Evolutionary conservation across 2,329 filamentous ascomycete species (phyloP), one percentile per base, ranked within the genome.

Genomic region (Lasiodiplodia citricola): DNA sequence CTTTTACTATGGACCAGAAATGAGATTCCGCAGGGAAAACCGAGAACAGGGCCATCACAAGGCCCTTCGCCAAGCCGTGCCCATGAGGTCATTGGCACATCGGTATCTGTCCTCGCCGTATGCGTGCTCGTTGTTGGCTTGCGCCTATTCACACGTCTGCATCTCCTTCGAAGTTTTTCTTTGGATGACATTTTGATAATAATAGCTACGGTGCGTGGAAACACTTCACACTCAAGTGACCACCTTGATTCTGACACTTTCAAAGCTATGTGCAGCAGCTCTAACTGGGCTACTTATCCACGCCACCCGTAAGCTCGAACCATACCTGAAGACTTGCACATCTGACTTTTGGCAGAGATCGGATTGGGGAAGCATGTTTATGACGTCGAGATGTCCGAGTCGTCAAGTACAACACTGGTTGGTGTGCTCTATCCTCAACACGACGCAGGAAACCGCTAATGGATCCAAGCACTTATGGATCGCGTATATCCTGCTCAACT

Each of bases 401-500:
- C 50, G 3, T 41, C 37, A 8, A 16, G 14, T 13, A 44, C 28
- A 38, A 31, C 23, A 2, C n/a, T 60, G 57, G 57, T 60, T 13
- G 7, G 57, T 25, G 35, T 3, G 14, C 52, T 18, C 11, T 13
- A 18, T 11, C 35, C 2, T 3, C 1, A 16, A 16, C n/a, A 47
- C 2, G 2, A 1, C 25, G n/a, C 11, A 10, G 16, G 11, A 1
- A 35, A 35, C 31, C 21, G 37, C 37, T 58, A 44, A 58, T 2
- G 1, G 2, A 10, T 10, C 23, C 57, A 31, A 60, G 57, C 51
- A 68, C 21, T n/a, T 63, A 11, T 57, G 57, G 16, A 57, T 38
- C 21, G 66, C n/a, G 0, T 68, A 65, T 37, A 66, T 63, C 10
- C 10, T 69, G 8, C 82, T 85, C 64, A 87, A 87, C 76, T 87